phyloP scores from a whole-genome alignment of 2,329 filamentous ascomycete species.

The Diplodia scrobiculata region DNA sequence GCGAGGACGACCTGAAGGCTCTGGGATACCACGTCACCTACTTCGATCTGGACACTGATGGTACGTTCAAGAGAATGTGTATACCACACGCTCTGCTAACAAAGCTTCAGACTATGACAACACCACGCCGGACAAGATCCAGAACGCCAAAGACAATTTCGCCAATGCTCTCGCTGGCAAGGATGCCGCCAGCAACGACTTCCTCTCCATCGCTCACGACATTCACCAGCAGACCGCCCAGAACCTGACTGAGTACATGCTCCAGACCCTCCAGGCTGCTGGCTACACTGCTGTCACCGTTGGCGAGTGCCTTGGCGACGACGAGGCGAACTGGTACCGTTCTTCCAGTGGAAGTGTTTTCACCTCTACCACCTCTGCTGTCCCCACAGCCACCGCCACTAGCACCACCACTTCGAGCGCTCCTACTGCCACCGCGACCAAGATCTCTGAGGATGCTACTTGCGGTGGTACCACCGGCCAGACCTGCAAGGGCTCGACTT shows the following conservation, averaged over 20 bases:
- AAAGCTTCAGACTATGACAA: slow-evolving; percentile 55
- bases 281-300: slow-evolving; percentile 52
- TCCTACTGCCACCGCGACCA: slow-evolving; percentile 27
- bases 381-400: slow-evolving; percentile 37
- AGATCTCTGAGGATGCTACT: slow-evolving; percentile 35
- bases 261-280: slow-evolving; percentile 44
- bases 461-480: slow-evolving; percentile 31
- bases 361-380: slow-evolving; percentile 34
- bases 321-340: slow-evolving; percentile 54
- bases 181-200: slow-evolving; percentile 41
- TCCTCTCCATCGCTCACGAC: slow-evolving; percentile 59
- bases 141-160: slow-evolving; percentile 60
- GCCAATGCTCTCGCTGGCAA: slow-evolving; percentile 47
- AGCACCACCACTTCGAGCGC: slow-evolving; percentile 36
- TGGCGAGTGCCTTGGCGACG: slow-evolving; percentile 53
- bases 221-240: slow-evolving; percentile 52
- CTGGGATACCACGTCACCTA: slow-evolving; percentile 64
- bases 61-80: background rate
- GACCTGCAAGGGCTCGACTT: slow-evolving; percentile 28
- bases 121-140: slow-evolving; percentile 51
- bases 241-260: slow-evolving; percentile 50
- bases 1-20: slow-evolving; percentile 45
- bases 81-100: background rate
- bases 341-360: slow-evolving; percentile 23
- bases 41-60: slow-evolving; percentile 63